Evolutionary conservation across 2,329 filamentous ascomycete species (phyloP).

Genomic region (Beauveria sp.): DNA sequence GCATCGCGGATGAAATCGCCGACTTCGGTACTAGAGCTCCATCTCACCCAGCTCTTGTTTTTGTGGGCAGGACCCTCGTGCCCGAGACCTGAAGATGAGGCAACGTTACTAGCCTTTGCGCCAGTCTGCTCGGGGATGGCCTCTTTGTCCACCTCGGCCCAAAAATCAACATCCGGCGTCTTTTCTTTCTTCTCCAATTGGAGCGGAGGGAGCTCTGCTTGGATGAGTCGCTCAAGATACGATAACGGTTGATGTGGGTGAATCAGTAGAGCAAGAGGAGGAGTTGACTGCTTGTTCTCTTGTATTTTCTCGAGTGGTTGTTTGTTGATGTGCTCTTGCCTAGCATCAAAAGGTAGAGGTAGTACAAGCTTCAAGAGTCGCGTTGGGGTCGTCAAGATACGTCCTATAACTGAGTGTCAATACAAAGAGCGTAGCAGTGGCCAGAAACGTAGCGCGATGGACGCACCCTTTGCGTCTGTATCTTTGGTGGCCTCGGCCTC

Average conservation of each 20-base stretch:
- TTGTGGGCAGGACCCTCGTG: slow-evolving; percentile 44
- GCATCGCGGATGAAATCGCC: slow-evolving; percentile 93
- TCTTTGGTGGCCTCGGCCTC: slow-evolving; percentile 12
- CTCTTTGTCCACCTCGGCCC: slow-evolving; percentile 65
- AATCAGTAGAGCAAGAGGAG: slow-evolving; percentile 75
- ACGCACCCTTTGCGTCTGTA: slow-evolving; percentile 18
- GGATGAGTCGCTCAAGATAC: slow-evolving; percentile 81
- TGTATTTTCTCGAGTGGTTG: slow-evolving; percentile 28
- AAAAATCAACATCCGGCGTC: slow-evolving; percentile 68
- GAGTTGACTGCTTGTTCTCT: slow-evolving; percentile 41
- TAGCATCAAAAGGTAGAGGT: slow-evolving; percentile 48
- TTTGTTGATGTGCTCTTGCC: slow-evolving; percentile 33
- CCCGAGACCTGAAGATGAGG: slow-evolving; percentile 64
- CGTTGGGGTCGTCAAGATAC: slow-evolving; percentile 73
- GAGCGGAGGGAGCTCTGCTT: slow-evolving; percentile 72
- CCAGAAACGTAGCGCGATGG: not conserved
- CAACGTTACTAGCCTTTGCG: slow-evolving; percentile 40
- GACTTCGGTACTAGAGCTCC: slow-evolving; percentile 83
- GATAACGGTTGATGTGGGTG: slow-evolving; percentile 88
- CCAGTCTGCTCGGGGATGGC: slow-evolving; percentile 30
- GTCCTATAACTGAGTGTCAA: slow-evolving; percentile 40
- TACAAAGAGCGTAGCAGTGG: not conserved
- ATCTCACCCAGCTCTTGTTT: slow-evolving; percentile 63
- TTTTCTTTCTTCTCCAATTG: slow-evolving; percentile 58
- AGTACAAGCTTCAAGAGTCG: slow-evolving; percentile 74